Evolutionary conservation across 1,284 basidiomycete genomes (phyloP), one percentile per base, ranked within the genome.

Genomic region (Rhodotorula sp.): DNA sequence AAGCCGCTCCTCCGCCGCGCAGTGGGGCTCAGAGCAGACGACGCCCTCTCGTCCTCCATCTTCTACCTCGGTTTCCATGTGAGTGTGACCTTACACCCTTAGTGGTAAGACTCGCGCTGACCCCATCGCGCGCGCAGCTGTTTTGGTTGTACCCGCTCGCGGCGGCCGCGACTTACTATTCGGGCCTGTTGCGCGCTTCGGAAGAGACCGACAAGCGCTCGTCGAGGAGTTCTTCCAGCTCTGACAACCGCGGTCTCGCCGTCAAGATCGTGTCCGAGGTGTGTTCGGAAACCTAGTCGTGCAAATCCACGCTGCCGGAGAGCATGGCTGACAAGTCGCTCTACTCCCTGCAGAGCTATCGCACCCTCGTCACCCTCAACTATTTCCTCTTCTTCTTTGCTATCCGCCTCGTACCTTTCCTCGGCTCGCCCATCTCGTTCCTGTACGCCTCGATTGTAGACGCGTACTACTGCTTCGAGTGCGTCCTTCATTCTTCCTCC

Each of bases 391-490:
- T 91, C 37, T 88, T 88, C 1, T 87, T 89, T 70, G 83, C 84
- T 12, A 81, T 93, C 55, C 82, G 83, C 7, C 83, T 84, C 67
- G 82, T 91, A 24, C 91, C 91, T 4, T 82, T 85, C 62, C 79
- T 88, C 15, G 91, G 91, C 7, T 82, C 85, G 1, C 71, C 82
- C 4, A 79, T 84, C 5, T 86, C 86, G 30, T 89, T 91, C 77
- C 79, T 85, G 17, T 92, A 91, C 77, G 81, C 91, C 63, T 91
- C 89, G 77, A 91, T 91, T 88, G 85, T 91, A 58, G 75, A 72
- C 76, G 91, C 91, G 61, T 93, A 91, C 79, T 93, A 93, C 80
- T 91, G 88, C 80, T 93, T 91, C 77, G 91, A 93, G 90, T 91
- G 78, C 81, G 89, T 81, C n/a, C 1, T 18, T 7, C 26, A n/a